phyloP scores from a whole-genome alignment of 2,329 filamentous ascomycete genomes.

The Achaetomium macrosporum region DNA sequence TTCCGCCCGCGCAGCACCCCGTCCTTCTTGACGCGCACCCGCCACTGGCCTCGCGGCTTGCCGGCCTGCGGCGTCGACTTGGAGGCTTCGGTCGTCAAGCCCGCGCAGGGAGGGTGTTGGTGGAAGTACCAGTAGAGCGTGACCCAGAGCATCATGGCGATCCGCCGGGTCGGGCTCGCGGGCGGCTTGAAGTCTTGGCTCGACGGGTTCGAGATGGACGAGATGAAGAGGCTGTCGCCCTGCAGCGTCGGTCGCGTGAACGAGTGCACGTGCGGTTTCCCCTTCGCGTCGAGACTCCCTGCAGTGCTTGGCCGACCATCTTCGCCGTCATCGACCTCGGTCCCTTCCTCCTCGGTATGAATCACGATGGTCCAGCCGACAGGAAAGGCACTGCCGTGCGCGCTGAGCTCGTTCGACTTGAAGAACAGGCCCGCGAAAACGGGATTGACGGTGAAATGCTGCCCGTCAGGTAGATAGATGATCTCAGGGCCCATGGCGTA shows the following conservation, averaged over 20 bases:
- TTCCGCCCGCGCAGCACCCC: conserved; percentile 83
- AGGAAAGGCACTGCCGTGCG: conserved; percentile 66
- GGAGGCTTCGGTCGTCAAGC: conserved; percentile 57
- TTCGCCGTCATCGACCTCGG: conserved; percentile 1
- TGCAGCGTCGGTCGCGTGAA: conserved; percentile 70
- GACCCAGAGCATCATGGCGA: conserved; percentile 95
- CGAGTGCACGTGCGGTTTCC: conserved; percentile 47
- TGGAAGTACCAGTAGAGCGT: conserved; percentile 98
- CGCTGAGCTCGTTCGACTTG: conserved; percentile 70
- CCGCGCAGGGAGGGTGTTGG: conserved; percentile 64
- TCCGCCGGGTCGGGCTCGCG: conserved; percentile 76
- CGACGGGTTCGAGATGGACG: conserved; percentile 80
- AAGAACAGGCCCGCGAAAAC: conserved; percentile 92
- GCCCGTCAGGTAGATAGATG: conserved; percentile 79
- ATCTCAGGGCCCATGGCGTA: conserved; percentile 32
- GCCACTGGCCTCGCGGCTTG: conserved; percentile 79
- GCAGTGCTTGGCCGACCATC: neutral
- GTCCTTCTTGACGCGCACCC: conserved; percentile 74
- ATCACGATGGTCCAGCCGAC: conserved; percentile 87
- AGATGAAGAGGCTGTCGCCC: conserved; percentile 82
- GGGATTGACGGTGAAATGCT: conserved; percentile 71
- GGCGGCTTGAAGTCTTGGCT: conserved; percentile 73
- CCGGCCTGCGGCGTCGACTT: conserved; percentile 61
- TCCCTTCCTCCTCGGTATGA: conserved; percentile 52
- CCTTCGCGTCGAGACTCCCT: conserved; percentile 13